These are phyloP conservation scores for Spizellomyces punctatus DNA, from an alignment of 192 early-diverging fungal species.

Conservation along the genomic window DNA sequence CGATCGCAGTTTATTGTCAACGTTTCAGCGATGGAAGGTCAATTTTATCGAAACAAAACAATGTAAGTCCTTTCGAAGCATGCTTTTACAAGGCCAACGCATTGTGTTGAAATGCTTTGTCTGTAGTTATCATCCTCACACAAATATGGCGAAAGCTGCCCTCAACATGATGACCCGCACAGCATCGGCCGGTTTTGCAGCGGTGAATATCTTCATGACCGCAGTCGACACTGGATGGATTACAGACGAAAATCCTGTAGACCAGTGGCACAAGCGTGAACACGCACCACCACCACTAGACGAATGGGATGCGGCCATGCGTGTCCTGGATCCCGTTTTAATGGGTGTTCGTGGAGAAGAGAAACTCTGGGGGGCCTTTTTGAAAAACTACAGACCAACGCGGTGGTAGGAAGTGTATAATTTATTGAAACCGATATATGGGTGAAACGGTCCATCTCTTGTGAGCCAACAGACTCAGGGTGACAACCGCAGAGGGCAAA, in stretches of 20 bases:
- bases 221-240: constrained; percentile 63
- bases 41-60: constrained; percentile 59
- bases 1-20: constrained; percentile 55
- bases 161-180: constrained; percentile 66
- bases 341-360: constrained; percentile 51
- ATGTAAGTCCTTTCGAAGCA: constrained; percentile 33
- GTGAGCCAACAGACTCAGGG: too few relatives aligned
- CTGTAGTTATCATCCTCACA: constrained; percentile 28
- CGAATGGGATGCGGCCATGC: constrained; percentile 59
- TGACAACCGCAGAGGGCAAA: too few relatives aligned
- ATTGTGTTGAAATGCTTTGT: background rate
- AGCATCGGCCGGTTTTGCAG: constrained; percentile 47
- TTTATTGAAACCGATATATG: too few relatives aligned
- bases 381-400: constrained; percentile 58
- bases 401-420: constrained; percentile 42
- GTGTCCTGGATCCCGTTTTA: constrained; percentile 57
- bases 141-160: constrained; percentile 36
- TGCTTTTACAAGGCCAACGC: background rate
- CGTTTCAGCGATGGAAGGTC: constrained; percentile 62
- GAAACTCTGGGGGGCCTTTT: constrained; percentile 54
- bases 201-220: constrained; percentile 56
- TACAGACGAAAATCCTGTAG: constrained; percentile 59
- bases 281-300: constrained; percentile 53
- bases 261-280: constrained; percentile 46
- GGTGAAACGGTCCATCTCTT: too few relatives aligned